Conservation (phyloP, 140 eudicot species). For the Flaveria floridana region DNA sequence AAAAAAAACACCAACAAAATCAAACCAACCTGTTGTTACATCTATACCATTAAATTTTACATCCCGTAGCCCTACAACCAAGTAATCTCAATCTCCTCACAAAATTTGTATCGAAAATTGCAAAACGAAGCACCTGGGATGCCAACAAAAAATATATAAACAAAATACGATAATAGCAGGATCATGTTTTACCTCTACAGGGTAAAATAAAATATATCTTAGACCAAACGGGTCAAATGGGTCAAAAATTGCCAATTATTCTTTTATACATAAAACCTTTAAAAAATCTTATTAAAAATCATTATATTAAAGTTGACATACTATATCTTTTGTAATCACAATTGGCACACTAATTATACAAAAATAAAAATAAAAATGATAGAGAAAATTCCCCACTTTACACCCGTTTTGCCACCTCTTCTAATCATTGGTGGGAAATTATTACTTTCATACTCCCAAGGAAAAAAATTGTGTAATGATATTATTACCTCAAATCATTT, state of each 20-base stretch:
- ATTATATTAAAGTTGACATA: neutral
- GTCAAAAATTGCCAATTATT: neutral
- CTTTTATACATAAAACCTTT: neutral
- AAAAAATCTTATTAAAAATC: neutral
- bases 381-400: neutral
- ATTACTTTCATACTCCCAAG: neutral
- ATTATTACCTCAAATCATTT: conserved; percentile 30
- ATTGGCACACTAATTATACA: neutral
- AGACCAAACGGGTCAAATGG: neutral
- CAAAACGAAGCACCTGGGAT: no score
- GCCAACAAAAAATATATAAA: no score
- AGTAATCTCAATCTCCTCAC: no score
- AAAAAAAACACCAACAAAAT: no score
- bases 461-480: neutral
- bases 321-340: neutral
- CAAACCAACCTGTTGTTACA: no score
- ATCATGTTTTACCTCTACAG: no score
- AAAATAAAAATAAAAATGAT: neutral
- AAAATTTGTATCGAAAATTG: no score
- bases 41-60: no score
- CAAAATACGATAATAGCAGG: no score
- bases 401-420: neutral
- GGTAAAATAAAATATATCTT: no score
- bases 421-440: neutral
- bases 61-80: no score